Conservation (phyloP, 768 basidiomycete species). For the Kwoniella dendrophila region DNA sequence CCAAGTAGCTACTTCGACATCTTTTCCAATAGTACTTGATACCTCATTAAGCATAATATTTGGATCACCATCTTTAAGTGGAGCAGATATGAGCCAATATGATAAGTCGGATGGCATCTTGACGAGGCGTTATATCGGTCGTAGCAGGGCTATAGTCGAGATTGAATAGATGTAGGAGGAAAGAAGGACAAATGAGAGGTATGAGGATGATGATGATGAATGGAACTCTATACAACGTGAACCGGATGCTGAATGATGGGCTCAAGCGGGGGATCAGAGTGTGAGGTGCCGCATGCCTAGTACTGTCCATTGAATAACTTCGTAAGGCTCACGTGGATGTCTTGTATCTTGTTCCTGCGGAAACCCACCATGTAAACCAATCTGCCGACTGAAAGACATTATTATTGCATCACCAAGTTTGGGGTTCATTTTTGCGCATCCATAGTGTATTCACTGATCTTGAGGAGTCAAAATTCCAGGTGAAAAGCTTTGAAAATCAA, state of each 20-base stretch:
- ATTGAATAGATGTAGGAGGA: not conserved
- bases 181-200: not conserved
- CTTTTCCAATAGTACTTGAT: conserved; percentile 62
- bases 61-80: conserved; percentile 76
- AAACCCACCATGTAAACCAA: too few relatives aligned
- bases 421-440: too few relatives aligned
- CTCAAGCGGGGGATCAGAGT: conserved; percentile 2
- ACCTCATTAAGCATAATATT: conserved; percentile 71
- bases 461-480: too few relatives aligned
- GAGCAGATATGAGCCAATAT: conserved; percentile 88
- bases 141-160: not conserved
- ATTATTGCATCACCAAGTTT: too few relatives aligned
- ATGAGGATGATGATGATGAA: conserved; percentile 2
- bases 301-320: too few relatives aligned
- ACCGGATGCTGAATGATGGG: conserved; percentile 4
- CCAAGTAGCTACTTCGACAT: conserved; percentile 65
- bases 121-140: conserved; percentile 1
- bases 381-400: too few relatives aligned
- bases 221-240: conserved; percentile 1
- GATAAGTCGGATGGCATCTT: conserved; percentile 92
- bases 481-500: too few relatives aligned
- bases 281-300: conserved; percentile 16
- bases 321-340: not conserved
- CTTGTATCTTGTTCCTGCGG: not conserved
- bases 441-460: too few relatives aligned